Base-by-base conservation (phyloP, 2,329 filamentous ascomycete species). In the Emmonsiellopsis sp. region DNA sequence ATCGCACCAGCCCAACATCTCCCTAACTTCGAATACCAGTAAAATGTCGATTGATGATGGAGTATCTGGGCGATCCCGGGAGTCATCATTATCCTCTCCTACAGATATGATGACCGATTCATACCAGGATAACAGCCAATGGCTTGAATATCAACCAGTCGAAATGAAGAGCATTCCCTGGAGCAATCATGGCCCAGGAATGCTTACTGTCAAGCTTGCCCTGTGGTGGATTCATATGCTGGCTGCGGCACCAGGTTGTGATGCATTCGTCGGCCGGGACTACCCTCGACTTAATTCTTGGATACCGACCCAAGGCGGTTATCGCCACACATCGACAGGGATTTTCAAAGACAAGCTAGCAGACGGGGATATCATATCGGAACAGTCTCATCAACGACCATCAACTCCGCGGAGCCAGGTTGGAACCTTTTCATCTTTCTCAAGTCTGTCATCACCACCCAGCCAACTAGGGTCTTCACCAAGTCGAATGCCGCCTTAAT, bases 201-300 rank as follows among this genome's bases (percentile, higher is more conserved):
- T 37, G 34, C 51, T 52, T n/a, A 52, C 51, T 31, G 38, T 52
- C 7, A 52, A 52, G 43, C 51, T 52, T 52, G 51, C 51, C 11
- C 43, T 52, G 31, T 52, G 51, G 51, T 52, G 51, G 43, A 52
- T 52, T 26, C 51, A 52, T 40, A 47, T 52, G 51, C 8, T 52
- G 7, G 42, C 51, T 10, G 32, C 16, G 6, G 50, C 30, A 8
- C 45, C 47, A 7, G 42, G 31, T 7, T 6, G 26, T 20, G 42
- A 47, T 47, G 10, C 38, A 38, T 13, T 8, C 4, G 40, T 52
- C 34, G 43, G 26, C n/a, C n/a, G 5, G 16, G 31, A 40, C 9
- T 52, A 52, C 31, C 51, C 51, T 4, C 42, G 30, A 32, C 43
- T 52, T 16, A 16, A 45, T 46, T 40, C 51, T 31, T 52, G 51